phyloP scores from a whole-genome alignment of 495 filamentous ascomycete genomes.

The Astrothelium macrocarpum region DNA sequence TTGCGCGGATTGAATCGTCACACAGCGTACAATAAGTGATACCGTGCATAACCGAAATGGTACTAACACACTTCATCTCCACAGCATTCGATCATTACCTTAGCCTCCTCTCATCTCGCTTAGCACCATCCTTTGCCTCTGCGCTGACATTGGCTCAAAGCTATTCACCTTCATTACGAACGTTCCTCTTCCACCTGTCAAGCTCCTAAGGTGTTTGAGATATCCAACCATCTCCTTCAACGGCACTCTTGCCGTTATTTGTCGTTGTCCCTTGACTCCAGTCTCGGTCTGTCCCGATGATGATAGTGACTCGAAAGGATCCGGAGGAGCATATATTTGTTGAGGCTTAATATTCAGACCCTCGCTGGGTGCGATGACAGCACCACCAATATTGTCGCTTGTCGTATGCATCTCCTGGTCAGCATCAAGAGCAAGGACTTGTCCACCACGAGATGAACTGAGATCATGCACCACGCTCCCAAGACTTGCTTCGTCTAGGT shows the following conservation, averaged over 20 bases:
- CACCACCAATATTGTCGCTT: conserved; percentile 20
- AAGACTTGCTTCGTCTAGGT: conserved; percentile 68
- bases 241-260: conserved; percentile 75
- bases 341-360: conserved; percentile 49
- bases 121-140: conserved; percentile 49
- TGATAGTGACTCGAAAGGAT: conserved; percentile 52
- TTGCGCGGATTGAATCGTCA: conserved; percentile 29
- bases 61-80: too few species aligned
- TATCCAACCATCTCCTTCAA: conserved; percentile 97
- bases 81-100: conserved; percentile 37
- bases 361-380: conserved; percentile 16
- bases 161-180: conserved; percentile 87
- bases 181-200: conserved; percentile 82
- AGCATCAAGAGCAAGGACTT: conserved; percentile 71
- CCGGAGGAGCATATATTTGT: conserved; percentile 73
- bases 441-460: conserved; percentile 69
- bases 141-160: conserved; percentile 74
- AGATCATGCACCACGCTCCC: conserved; percentile 88
- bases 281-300: neutral
- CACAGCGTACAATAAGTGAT: too few species aligned
- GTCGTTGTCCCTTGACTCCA: conserved; percentile 34
- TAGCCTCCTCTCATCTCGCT: conserved; percentile 39
- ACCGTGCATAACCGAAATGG: too few species aligned
- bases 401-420: conserved; percentile 35
- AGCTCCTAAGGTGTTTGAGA: conserved; percentile 73